Conservation (phyloP, 495 filamentous ascomycete genomes). For the Pyrenula aspistea region DNA sequence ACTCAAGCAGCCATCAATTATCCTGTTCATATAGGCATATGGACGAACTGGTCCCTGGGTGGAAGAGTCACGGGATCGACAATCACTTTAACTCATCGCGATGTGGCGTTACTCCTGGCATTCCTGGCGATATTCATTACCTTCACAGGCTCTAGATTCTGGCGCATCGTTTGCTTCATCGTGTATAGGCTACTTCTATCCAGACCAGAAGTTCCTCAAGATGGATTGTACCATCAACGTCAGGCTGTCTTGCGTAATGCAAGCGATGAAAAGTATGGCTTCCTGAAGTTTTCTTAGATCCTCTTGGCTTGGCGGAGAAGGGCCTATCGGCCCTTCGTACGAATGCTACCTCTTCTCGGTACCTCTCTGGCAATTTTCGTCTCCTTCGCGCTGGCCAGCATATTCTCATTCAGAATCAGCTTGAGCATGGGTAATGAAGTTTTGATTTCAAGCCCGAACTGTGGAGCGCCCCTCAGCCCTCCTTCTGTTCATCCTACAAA, state of each 20-base stretch:
- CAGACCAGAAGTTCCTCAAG: slow-evolving; percentile 2
- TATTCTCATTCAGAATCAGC: slow-evolving; percentile 12
- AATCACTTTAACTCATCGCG: slow-evolving; percentile 11
- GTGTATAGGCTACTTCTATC: slow-evolving; percentile 10
- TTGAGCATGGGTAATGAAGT: slow-evolving; percentile 3
- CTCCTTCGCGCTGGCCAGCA: slow-evolving; percentile 10
- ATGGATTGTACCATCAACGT: slow-evolving; percentile 9
- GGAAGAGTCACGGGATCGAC: slow-evolving; percentile 14
- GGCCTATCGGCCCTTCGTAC: slow-evolving; percentile 4
- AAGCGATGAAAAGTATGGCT: slow-evolving; percentile 14
- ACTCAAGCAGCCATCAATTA: not conserved
- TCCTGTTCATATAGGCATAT: not conserved
- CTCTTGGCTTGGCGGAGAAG: slow-evolving; percentile 13
- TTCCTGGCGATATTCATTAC: slow-evolving; percentile 17
- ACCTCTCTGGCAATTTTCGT: slow-evolving; percentile 7
- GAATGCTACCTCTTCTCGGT: slow-evolving; percentile 9
- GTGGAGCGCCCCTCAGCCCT: slow-evolving; percentile 7
- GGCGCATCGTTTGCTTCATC: slow-evolving; percentile 15
- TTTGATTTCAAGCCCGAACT: slow-evolving; percentile 5
- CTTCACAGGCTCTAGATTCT: slow-evolving; percentile 9
- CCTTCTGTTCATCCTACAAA: not conserved
- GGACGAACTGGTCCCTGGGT: not conserved
- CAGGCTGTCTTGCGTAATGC: slow-evolving; percentile 6
- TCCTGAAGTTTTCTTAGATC: slow-evolving; percentile 8
- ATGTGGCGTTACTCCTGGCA: slow-evolving; percentile 16